phyloP scores from a whole-genome alignment of 2,329 filamentous ascomycete genomes.

The Scortechinia acanthostroma region DNA sequence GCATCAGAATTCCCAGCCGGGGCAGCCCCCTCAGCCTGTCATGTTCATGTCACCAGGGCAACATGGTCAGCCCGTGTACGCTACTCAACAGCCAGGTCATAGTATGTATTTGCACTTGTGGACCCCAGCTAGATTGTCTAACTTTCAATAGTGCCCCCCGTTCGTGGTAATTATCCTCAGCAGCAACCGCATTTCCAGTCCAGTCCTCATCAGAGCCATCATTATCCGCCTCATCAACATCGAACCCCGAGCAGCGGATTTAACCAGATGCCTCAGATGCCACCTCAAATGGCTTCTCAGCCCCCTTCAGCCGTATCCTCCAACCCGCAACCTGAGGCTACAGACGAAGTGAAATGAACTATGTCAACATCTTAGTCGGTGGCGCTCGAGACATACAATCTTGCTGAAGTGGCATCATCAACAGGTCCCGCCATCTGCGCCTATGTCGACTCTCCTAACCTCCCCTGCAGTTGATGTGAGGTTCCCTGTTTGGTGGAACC shows the following conservation, averaged over 20 bases:
- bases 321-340: neutral
- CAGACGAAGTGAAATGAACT: conserved; percentile 1
- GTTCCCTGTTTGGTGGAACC: no score
- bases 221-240: conserved; percentile 32
- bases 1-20: conserved; percentile 62
- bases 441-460: no score
- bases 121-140: conserved; percentile 9
- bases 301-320: neutral
- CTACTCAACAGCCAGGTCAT: conserved; percentile 37
- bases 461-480: no score
- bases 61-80: conserved; percentile 38
- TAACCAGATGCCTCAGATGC: conserved; percentile 16
- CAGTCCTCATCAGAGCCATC: conserved; percentile 34
- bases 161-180: conserved; percentile 27
- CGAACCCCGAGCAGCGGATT: conserved; percentile 32
- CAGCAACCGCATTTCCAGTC: conserved; percentile 33
- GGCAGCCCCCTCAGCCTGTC: conserved; percentile 41
- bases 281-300: neutral
- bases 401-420: no score
- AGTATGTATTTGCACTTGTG: conserved; percentile 35
- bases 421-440: no score
- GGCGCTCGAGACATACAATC: no score
- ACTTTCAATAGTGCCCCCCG: conserved; percentile 23
- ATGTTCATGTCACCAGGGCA: conserved; percentile 39
- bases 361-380: no score